Percentiles rank a stretch among this genome's conserved stretches.
These are phyloP conservation scores for Penicillium sclerotigenum DNA, from an alignment of 2,329 filamentous ascomycete genomes.

Conservation along the genomic window DNA sequence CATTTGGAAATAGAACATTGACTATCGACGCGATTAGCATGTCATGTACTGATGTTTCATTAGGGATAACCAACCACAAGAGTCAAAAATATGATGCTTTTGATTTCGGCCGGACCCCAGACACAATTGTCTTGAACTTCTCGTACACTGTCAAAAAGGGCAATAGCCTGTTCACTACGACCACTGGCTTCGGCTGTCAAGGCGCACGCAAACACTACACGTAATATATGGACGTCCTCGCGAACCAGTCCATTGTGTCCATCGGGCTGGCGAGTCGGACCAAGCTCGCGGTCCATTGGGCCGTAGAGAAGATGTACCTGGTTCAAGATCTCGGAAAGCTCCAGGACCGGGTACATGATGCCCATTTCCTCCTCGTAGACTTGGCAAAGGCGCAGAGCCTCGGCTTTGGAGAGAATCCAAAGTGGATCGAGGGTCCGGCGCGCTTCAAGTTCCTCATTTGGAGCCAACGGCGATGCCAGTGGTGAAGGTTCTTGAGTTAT, in stretches of 20 bases:
- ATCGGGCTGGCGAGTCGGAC: background rate
- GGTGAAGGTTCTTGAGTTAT: conserved; percentile 45
- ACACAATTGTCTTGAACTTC: conserved; percentile 63
- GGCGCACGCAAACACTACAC: conserved; percentile 75
- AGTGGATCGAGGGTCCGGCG: conserved; percentile 62
- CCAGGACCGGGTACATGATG: conserved; percentile 81
- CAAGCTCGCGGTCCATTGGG: conserved; percentile 14
- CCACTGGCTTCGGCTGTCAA: conserved; percentile 75
- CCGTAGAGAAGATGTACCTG: conserved; percentile 64
- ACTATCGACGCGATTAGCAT: conserved; percentile 40
- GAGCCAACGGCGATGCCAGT: conserved; percentile 28
- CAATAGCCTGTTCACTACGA: conserved; percentile 68
- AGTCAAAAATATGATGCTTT: conserved; percentile 56
- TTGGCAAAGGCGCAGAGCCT: conserved; percentile 73
- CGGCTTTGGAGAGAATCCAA: conserved; percentile 69
- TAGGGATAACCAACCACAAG: conserved; percentile 38
- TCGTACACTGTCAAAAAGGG: conserved; percentile 74
- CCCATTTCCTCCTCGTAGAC: conserved; percentile 86
- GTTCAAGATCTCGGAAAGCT: conserved; percentile 64
- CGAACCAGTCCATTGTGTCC: conserved; percentile 51
- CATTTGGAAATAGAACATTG: conserved; percentile 75
- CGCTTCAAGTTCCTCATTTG: conserved; percentile 23
- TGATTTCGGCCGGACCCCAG: conserved; percentile 57
- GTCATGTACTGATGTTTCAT: too few species aligned
- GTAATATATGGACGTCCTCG: conserved; percentile 67